phyloP scores from a whole-genome alignment of 2,329 filamentous ascomycete species.

The Teratosphaeria nubilosa region DNA sequence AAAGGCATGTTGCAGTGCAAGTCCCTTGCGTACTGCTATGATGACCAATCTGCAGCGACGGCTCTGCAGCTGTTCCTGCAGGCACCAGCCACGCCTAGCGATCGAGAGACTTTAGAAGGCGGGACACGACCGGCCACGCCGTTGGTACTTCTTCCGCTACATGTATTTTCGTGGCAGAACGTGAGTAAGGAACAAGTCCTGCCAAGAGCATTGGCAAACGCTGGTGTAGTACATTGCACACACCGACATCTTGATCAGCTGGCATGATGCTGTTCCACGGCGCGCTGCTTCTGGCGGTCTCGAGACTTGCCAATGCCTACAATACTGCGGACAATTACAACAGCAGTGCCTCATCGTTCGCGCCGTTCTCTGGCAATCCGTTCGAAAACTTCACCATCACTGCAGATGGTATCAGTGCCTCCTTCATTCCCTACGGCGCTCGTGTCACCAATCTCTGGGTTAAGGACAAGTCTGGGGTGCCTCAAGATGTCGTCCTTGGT shows the following conservation, averaged over 20 bases:
- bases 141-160: neutral
- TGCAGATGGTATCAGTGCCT: conserved; percentile 21
- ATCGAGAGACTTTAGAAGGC: neutral
- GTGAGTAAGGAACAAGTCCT: neutral
- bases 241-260: neutral
- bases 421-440: conserved; percentile 23
- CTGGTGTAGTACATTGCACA: neutral
- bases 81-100: neutral
- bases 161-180: neutral
- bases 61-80: conserved; percentile 1
- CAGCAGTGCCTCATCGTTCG: conserved; percentile 7
- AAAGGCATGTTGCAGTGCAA: neutral
- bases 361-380: conserved; percentile 20
- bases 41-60: neutral
- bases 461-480: conserved; percentile 24
- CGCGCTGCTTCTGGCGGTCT: conserved; percentile 15
- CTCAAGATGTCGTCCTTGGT: conserved; percentile 41
- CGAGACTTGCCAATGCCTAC: conserved; percentile 12
- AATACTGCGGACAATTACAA: conserved; percentile 7
- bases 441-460: conserved; percentile 21
- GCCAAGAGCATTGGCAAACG: neutral
- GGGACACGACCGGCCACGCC: neutral
- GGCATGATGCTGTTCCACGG: conserved; percentile 8
- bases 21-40: conserved; percentile 2
- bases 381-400: conserved; percentile 18